Base-by-base conservation (phyloP, 371 early-diverging fungal genomes). In the Mortierella sp. region DNA sequence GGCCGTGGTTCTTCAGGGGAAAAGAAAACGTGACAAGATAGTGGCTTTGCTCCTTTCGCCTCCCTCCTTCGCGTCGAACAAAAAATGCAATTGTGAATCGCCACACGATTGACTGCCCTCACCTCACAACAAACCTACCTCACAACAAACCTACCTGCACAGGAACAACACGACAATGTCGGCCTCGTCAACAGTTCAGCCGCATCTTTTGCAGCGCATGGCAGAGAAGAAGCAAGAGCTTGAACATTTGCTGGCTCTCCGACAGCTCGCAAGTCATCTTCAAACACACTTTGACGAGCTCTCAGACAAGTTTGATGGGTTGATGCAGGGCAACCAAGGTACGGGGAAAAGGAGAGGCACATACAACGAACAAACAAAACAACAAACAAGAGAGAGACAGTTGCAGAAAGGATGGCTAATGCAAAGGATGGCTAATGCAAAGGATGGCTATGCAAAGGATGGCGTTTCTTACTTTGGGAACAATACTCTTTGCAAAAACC, bases 291-390 rank as follows among this genome's bases (percentile, higher is more conserved):
- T 85, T 50, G 85, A 85, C 53, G 85, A 81, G 44, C 75, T 85
- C 34, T 79, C 81, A 9, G 81, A 81, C 26, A 81, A 81, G 53
- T 75, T 85, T 55, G 85, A 85, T 40, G 85, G 73, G 9, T 53
- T 85, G 43, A 72, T 64, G n/a, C 81, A 85, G 48, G 82, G 81
- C 70, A 81, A 80, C 61, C 78, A 78, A 74, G 85, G 85, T 85
- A 81, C 8, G 5, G 6, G 43, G 43, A 46, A 10, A 46, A 6
- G 13, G 3, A 46, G 46, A 16, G 16, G 16, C 50, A 28, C 3
- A 43, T 54, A 21, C 43, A 34, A 69, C 43, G 51, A 34, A 14
- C 31, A 61, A 61, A 50, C 1, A 24, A 54, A 28, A 24, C n/a
- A 54, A 10, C 54, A 24, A n/a, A 21, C 5, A 24, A 54, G 19